Evolutionary conservation across 1,284 basidiomycete species (phyloP).

Genomic region (Trichosporon coremiiforme): DNA sequence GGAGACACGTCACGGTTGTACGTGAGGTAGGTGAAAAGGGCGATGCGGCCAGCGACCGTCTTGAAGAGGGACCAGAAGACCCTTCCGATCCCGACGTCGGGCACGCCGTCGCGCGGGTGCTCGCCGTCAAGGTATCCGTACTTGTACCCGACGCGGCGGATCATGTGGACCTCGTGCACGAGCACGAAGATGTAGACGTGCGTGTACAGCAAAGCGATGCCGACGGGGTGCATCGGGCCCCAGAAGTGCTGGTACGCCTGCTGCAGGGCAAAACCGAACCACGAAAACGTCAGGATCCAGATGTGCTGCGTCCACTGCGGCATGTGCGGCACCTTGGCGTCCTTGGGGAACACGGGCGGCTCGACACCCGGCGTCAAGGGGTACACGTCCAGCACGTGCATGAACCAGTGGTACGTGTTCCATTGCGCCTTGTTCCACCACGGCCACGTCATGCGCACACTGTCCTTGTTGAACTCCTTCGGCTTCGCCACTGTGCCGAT

Average conservation of each 20-base stretch:
- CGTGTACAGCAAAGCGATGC: slow-evolving; percentile 18
- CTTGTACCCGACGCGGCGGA: slow-evolving; percentile 10
- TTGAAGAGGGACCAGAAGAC: slow-evolving; percentile 16
- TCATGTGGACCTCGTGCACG: slow-evolving; percentile 15
- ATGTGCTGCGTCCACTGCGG: slow-evolving; percentile 19
- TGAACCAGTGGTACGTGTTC: slow-evolving; percentile 13
- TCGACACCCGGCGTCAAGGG: not conserved
- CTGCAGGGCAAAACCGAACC: slow-evolving; percentile 14
- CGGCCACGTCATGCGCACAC: slow-evolving; percentile 16
- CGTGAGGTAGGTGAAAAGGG: slow-evolving; percentile 1
- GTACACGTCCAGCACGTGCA: slow-evolving; percentile 20
- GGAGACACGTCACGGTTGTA: slow-evolving; percentile 13
- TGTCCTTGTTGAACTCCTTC: slow-evolving; percentile 7
- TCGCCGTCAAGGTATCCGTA: slow-evolving; percentile 19
- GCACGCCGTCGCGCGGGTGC: slow-evolving; percentile 17
- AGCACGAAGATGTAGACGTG: slow-evolving; percentile 14
- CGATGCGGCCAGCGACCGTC: slow-evolving; percentile 17
- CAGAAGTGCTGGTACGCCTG: slow-evolving; percentile 8
- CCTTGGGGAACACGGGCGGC: slow-evolving; percentile 14
- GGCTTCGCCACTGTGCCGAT: not conserved
- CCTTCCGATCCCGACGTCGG: slow-evolving; percentile 19
- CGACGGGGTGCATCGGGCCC: slow-evolving; percentile 7
- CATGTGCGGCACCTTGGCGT: slow-evolving; percentile 18
- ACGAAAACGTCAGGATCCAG: slow-evolving; percentile 18
- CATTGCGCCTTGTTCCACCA: slow-evolving; percentile 4